Evolutionary conservation across 352 stramenopile genomes (phyloP), one percentile per base, ranked within the genome.

Genomic region (Phytophthora nicotianae): DNA sequence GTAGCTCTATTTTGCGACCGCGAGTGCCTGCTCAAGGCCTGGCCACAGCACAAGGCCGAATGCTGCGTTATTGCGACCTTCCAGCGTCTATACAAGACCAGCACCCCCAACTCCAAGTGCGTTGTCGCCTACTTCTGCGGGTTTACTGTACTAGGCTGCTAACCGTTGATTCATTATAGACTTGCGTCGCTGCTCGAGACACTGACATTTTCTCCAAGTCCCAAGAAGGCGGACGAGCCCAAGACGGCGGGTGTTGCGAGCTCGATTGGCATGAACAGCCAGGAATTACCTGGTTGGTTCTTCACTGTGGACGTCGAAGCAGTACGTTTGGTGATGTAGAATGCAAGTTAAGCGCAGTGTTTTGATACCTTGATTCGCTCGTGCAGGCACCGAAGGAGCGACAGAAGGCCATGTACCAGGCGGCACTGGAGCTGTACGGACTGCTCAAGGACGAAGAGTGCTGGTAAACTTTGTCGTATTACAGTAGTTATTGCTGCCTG

Each of bases 381-480:
- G 46, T 50, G 5, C 49, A 90, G 81, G 75, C 72, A 24, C 65
- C 65, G 8, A 76, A 74, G 19, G 74, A 80, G 35, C 62, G 48
- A 6, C 75, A 88, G 23, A 85, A 86, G 49, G 42, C 64, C 7
- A 50, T 88, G 45, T 78, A 81, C 50, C 66, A 88, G 27, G 68
- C 74, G 5, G 77, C 48, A 19, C 45, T 91, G 17, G 62, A 79
- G 54, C 71, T 93, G 1, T 93, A 84, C 47, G 75, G 78, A 26
- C 62, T 91, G 16, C 72, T 93, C 13, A 81, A 79, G 20, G 84
- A 93, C 42, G 84, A 88, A 50, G 78, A 86, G 27, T 85, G 81
- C 65, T 93, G 82, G 81, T 90, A n/a, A n/a, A n/a, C n/a, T n/a
- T n/a, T n/a, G n/a, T 68, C 33, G 54, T 8, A 13, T 21, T 46